Evolutionary conservation across 2,329 filamentous ascomycete species (phyloP).

Genomic region (Epichloe scottii): DNA sequence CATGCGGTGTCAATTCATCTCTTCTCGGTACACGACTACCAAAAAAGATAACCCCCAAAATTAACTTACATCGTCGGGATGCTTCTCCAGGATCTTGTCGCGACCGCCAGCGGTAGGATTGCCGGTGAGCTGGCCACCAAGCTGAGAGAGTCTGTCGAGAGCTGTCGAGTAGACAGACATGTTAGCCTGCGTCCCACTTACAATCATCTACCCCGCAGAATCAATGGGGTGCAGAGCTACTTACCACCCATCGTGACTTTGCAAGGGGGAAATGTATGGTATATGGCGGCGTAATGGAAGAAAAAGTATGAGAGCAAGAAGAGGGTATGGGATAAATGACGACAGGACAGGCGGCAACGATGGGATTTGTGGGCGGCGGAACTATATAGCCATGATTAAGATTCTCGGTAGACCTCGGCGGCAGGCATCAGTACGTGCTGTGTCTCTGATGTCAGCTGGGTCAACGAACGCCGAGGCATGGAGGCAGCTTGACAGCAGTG

Average conservation of each 20-base stretch:
- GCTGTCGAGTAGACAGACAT: conserved; percentile 22
- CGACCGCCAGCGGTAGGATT: conserved; percentile 40
- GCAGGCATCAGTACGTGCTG: not conserved
- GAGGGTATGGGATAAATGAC: not conserved
- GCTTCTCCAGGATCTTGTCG: conserved; percentile 51
- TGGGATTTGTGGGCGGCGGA: conserved; percentile 3
- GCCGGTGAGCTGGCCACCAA: conserved; percentile 50
- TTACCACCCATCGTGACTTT: conserved; percentile 24
- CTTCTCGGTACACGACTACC: not conserved
- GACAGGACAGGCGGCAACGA: not conserved
- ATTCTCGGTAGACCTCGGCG: conserved; percentile 5
- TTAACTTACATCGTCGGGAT: conserved; percentile 48
- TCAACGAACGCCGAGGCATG: conserved; percentile 6
- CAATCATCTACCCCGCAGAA: not conserved
- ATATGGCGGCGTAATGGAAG: not conserved
- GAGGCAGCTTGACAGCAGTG: too few relatives aligned
- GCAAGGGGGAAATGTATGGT: not conserved
- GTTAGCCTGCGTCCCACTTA: not conserved
- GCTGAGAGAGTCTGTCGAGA: conserved; percentile 44
- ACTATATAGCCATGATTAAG: conserved; percentile 2
- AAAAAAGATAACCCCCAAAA: not conserved
- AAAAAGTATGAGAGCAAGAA: not conserved
- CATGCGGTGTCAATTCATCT: not conserved
- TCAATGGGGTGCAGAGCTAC: conserved; percentile 8
- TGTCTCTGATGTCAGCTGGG: conserved; percentile 3